These are phyloP conservation scores for Anisodus tanguticus DNA, from an alignment of 257 asterid species.

Conservation along the genomic window DNA sequence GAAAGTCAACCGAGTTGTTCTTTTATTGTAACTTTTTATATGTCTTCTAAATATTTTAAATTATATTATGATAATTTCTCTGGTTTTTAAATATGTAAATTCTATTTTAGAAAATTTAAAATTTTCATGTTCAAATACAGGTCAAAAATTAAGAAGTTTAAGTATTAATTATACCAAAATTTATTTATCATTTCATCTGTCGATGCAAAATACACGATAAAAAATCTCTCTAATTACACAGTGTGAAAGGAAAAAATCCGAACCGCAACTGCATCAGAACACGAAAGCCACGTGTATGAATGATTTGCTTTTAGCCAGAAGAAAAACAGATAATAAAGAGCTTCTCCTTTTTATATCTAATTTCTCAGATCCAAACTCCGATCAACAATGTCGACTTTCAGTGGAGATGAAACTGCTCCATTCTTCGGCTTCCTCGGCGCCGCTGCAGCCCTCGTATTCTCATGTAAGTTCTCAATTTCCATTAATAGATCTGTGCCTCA, in stretches of 20 bases:
- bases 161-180: no score
- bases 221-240: no score
- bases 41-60: no score
- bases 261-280: conserved; percentile 11
- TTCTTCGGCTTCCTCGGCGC: conserved; percentile 50
- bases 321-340: neutral
- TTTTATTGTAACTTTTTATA: no score
- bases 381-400: conserved; percentile 37
- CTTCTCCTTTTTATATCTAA: neutral
- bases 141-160: no score
- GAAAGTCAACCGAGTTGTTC: no score
- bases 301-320: neutral
- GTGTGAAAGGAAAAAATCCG: neutral
- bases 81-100: no score
- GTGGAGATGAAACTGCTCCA: conserved; percentile 51
- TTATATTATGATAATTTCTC: no score
- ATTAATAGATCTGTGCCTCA: neutral
- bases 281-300: conserved; percentile 21
- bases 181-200: no score
- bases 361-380: conserved; percentile 32
- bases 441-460: conserved; percentile 47
- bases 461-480: conserved; percentile 31
- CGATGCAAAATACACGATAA: no score
- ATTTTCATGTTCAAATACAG: no score
- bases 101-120: no score